Conservation (phyloP, 2,329 filamentous ascomycete genomes). For the Davidsoniella eucalypti region DNA sequence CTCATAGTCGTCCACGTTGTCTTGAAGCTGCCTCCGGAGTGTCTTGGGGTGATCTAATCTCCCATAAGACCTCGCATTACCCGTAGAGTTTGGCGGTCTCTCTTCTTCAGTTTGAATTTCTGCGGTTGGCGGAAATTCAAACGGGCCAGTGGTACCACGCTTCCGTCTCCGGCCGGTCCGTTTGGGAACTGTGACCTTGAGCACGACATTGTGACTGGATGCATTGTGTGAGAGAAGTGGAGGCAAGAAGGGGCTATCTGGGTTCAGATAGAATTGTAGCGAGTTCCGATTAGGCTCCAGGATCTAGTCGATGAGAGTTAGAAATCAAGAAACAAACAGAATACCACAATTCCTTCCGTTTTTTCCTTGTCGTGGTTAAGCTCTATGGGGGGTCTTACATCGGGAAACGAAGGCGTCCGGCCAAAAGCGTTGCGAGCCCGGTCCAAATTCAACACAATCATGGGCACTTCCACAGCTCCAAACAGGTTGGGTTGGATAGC, state of each 20-base stretch:
- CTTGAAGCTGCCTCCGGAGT: constrained; percentile 47
- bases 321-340: not conserved
- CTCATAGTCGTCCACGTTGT: constrained; percentile 51
- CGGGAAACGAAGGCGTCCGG: constrained; percentile 22
- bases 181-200: constrained; percentile 76
- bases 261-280: constrained; percentile 58
- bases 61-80: constrained; percentile 26
- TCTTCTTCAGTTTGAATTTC: constrained; percentile 14
- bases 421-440: constrained; percentile 27
- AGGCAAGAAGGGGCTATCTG: constrained; percentile 62
- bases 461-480: constrained; percentile 27
- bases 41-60: constrained; percentile 36
- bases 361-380: not conserved
- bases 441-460: constrained; percentile 27
- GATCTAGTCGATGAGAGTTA: constrained; percentile 20
- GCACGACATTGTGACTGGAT: constrained; percentile 63
- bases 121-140: constrained; percentile 28
- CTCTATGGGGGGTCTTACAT: constrained; percentile 20
- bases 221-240: constrained; percentile 63
- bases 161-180: constrained; percentile 76
- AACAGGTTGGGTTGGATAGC: constrained; percentile 21
- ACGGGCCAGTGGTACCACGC: constrained; percentile 55
- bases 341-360: no score
- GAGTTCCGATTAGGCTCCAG: constrained; percentile 33
- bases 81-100: constrained; percentile 12